Conservation (phyloP, 768 basidiomycete species). For the Leucocoprinus leucothites region DNA sequence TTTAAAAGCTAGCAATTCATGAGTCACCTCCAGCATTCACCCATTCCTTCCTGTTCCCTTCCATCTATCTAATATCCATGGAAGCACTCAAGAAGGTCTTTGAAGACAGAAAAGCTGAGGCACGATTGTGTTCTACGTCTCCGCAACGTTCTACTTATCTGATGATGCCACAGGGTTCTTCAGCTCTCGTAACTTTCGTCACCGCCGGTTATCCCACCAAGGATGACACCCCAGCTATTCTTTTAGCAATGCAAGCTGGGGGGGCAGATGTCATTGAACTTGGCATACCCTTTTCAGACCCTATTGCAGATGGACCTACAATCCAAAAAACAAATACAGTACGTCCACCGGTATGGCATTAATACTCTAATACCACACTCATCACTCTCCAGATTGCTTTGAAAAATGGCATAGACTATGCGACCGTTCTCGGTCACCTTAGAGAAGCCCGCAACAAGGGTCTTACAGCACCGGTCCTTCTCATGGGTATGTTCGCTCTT, state of each 20-base stretch:
- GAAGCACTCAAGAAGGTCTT: conserved; percentile 72
- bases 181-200: conserved; percentile 82
- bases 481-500: conserved; percentile 72
- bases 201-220: conserved; percentile 88
- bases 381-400: conserved; percentile 66
- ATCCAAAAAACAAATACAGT: conserved; percentile 96
- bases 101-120: conserved; percentile 58
- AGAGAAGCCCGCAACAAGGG: conserved; percentile 80
- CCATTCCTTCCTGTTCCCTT: conserved; percentile 11
- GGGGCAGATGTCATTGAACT: conserved; percentile 95
- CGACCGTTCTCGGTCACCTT: conserved; percentile 69
- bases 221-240: conserved; percentile 78
- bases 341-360: conserved; percentile 22
- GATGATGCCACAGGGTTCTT: conserved; percentile 38
- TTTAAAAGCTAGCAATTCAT: conserved; percentile 16
- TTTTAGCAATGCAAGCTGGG: conserved; percentile 91
- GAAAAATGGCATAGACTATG: conserved; percentile 75
- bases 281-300: conserved; percentile 94
- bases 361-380: conserved; percentile 1
- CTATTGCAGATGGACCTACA: conserved; percentile 90
- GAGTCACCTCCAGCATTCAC: conserved; percentile 17
- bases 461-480: conserved; percentile 79
- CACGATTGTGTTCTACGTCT: conserved; percentile 16
- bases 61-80: conserved; percentile 38
- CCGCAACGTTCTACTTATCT: not conserved